phyloP scores from a whole-genome alignment of 116 monocot species.

The Iris pallida region DNA sequence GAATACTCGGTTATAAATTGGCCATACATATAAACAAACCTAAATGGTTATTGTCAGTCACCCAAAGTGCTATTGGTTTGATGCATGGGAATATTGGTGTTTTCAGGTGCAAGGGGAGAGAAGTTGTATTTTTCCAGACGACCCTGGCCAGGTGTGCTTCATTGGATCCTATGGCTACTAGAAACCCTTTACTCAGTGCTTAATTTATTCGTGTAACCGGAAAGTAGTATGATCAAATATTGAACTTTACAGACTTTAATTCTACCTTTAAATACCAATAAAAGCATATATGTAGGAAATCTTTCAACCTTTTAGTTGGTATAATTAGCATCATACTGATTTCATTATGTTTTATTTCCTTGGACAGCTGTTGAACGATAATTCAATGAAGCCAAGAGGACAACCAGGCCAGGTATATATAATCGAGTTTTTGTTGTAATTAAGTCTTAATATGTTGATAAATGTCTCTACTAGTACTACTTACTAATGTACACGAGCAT shows the following conservation, averaged over 20 bases:
- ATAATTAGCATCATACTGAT: too few species aligned
- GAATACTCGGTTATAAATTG: background rate
- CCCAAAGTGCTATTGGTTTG: background rate
- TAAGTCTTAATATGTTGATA: background rate
- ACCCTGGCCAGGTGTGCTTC: slow-evolving; percentile 63
- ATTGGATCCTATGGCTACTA: slow-evolving; percentile 2
- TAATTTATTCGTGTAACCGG: background rate
- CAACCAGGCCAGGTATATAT: slow-evolving; percentile 46
- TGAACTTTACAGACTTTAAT: slow-evolving; percentile 13
- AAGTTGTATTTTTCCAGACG: slow-evolving; percentile 77
- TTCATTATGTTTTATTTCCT: background rate
- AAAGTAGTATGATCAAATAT: slow-evolving; percentile 4
- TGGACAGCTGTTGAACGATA: slow-evolving; percentile 63
- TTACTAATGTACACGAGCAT: too few species aligned
- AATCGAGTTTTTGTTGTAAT: background rate
- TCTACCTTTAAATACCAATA: background rate
- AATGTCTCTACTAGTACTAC: background rate
- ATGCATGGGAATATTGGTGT: background rate
- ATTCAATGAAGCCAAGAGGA: slow-evolving; percentile 42
- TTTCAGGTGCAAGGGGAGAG: slow-evolving; percentile 63
- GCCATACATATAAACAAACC: background rate
- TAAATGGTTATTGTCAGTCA: background rate
- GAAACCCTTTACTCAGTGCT: background rate
- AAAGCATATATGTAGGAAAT: background rate
- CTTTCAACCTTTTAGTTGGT: background rate